Conservation (phyloP, 1,284 basidiomycete genomes). For the Golubevia sp. region DNA sequence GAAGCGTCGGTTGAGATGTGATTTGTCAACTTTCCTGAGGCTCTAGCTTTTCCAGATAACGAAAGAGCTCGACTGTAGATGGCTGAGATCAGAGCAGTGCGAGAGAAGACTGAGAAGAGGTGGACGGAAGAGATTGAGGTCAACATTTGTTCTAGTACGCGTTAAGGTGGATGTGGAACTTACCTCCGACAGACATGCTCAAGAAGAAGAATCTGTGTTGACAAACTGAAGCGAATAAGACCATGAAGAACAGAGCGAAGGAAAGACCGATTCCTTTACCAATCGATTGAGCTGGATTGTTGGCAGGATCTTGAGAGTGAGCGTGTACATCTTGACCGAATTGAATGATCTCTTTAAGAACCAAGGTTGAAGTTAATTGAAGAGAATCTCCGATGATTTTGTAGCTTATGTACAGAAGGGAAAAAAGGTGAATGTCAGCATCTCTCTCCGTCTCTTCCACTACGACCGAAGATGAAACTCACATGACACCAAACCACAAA, state of each 20-base stretch:
- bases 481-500: no score
- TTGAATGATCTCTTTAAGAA: slow-evolving; percentile 45
- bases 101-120: slow-evolving; percentile 73
- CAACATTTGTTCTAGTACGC: no score
- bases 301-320: slow-evolving; percentile 9
- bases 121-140: no score
- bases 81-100: slow-evolving; percentile 84
- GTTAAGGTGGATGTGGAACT: no score
- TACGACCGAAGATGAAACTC: no score
- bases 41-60: slow-evolving; percentile 80
- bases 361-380: slow-evolving; percentile 48
- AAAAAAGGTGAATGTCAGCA: no score
- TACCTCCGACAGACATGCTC: slow-evolving; percentile 41
- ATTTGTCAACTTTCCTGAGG: slow-evolving; percentile 82
- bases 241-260: slow-evolving; percentile 49
- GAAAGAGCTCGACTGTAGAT: slow-evolving; percentile 81
- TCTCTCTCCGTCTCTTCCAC: no score
- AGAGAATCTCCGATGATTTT: slow-evolving; percentile 45
- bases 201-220: slow-evolving; percentile 57
- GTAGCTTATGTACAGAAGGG: no score
- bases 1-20: slow-evolving; percentile 91
- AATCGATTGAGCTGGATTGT: slow-evolving; percentile 18
- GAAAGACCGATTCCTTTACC: slow-evolving; percentile 46
- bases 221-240: slow-evolving; percentile 31
- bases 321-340: slow-evolving; percentile 30